Evolutionary conservation across 2,329 filamentous ascomycete species (phyloP).

Genomic region (Myriosclerotinia scirpicola): DNA sequence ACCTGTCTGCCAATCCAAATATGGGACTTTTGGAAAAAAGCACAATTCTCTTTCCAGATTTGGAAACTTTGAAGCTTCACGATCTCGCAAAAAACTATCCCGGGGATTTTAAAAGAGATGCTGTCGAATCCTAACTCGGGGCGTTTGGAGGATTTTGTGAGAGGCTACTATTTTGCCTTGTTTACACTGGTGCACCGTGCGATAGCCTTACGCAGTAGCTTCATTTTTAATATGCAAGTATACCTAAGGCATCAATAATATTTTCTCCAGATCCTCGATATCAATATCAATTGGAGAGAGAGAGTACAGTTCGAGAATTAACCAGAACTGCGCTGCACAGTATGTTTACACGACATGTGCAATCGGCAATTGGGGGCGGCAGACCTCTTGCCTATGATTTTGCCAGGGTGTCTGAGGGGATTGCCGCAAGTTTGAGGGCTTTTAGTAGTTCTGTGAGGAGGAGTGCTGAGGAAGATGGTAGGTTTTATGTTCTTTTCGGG

Average conservation of each 20-base stretch:
- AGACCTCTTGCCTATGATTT: conserved; percentile 37
- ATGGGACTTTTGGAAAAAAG: neutral
- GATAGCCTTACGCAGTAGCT: neutral
- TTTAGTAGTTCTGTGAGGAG: conserved; percentile 38
- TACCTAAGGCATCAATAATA: conserved; percentile 8
- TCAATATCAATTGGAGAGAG: conserved; percentile 4
- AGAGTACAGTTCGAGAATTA: neutral
- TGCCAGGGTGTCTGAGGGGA: conserved; percentile 38
- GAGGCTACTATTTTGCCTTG: conserved; percentile 19
- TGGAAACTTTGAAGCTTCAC: neutral
- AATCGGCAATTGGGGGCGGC: conserved; percentile 38
- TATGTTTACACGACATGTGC: conserved; percentile 43
- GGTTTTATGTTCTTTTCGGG: conserved; percentile 9
- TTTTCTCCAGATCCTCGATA: conserved; percentile 8
- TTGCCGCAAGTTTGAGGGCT: conserved; percentile 39
- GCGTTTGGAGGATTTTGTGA: neutral
- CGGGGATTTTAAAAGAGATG: neutral
- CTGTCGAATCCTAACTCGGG: neutral
- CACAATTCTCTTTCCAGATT: neutral
- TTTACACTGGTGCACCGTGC: neutral
- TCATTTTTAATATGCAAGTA: neutral
- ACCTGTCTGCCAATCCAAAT: neutral
- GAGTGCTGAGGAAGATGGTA: conserved; percentile 29
- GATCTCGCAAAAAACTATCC: neutral
- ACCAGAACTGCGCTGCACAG: conserved; percentile 24